Base-by-base conservation (phyloP, 1,284 basidiomycete species). In the Ganoderma meredithae region DNA sequence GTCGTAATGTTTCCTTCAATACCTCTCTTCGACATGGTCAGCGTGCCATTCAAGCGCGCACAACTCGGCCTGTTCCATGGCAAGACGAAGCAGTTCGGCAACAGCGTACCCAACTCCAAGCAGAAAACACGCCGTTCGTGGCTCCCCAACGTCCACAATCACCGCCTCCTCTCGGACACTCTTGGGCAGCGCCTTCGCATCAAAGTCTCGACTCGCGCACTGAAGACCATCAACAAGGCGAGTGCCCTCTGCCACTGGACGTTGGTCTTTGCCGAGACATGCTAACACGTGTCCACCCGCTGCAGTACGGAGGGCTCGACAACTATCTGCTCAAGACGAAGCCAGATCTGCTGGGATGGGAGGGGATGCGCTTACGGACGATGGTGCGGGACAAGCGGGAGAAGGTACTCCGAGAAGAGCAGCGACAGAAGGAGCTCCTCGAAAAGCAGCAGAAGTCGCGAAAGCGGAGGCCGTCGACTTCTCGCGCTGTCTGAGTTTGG, bases 81-180 rank as follows among this genome's bases (percentile, higher is more conserved):
- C 19, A 91, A 91, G 77, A 88, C 83, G 62, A 93, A 91, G 71
- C 91, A 89, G 73, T 91, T 89, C 72, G 96, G 96, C 47, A 96
- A 97, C 85, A 96, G 92, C 77, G 94, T 97, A 63, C 95, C 96
- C 0, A 93, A 95, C 80, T 97, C 95, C 27, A 90, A 94, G 78
- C 88, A 92, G 79, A 97, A 97, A 83, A 97, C 96, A n/a, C 90
- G 94, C 62, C 84, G 96, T 56, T 88, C 89, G 56, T 98, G 96
- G 96, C 83, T 94, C 33, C 94, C 96, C 31, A 98, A 98, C 80
- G 84, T 95, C 22, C 93, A 95, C 73, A 82, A 82, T 67, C 94
- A 95, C 78, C 86, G 88, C 2, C 74, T 95, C 59, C 86, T 82
- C 71, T 94, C 92, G 9, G 90, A 92, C 19, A 79, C 88, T 1